A percentile compares a stretch with the other conserved stretches of the same genome.
Conservation (phyloP, 257 asterid genomes). For the Primulina huaijiensis region DNA sequence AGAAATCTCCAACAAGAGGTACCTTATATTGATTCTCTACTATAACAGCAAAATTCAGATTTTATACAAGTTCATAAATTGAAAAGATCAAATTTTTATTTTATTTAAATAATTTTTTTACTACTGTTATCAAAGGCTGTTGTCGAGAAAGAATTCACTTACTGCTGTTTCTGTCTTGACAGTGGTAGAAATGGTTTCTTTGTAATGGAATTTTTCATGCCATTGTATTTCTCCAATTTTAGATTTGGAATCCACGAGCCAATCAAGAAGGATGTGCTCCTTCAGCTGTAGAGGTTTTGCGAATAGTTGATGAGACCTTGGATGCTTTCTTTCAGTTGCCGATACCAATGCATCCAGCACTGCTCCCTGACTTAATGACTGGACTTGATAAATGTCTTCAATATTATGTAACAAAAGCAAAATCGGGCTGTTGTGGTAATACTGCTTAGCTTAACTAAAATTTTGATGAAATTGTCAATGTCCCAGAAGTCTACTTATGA, state of each 20-base stretch:
- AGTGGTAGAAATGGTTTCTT: not conserved
- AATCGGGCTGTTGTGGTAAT: constrained; percentile 89
- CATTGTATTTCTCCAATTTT: constrained; percentile 21
- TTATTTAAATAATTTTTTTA: not conserved
- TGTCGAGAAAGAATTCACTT: not conserved
- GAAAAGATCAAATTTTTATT: not conserved
- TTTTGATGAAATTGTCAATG: constrained; percentile 10
- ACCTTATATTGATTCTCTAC: constrained; percentile 19
- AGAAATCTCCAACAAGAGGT: constrained; percentile 99
- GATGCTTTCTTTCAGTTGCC: constrained; percentile 93
- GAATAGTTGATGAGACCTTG: constrained; percentile 79
- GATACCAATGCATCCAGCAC: constrained; percentile 92
- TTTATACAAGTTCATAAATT: not conserved
- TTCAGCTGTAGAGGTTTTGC: constrained; percentile 83
- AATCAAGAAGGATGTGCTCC: constrained; percentile 84
- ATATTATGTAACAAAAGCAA: constrained; percentile 71
- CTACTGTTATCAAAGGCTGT: constrained; percentile 5
- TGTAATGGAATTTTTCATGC: not conserved
- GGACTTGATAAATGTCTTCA: constrained; percentile 93
- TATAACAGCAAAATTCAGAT: not conserved
- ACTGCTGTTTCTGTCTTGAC: constrained; percentile 12
- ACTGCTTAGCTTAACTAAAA: constrained; percentile 12
- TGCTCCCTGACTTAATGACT: constrained; percentile 75
- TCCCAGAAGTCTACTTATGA: constrained; percentile 13
- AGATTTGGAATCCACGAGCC: constrained; percentile 87